A percentile compares a stretch with the other conserved stretches of the same genome.
Conservation (phyloP, 306 rosid genomes). For the Hippophae rhamnoides region DNA sequence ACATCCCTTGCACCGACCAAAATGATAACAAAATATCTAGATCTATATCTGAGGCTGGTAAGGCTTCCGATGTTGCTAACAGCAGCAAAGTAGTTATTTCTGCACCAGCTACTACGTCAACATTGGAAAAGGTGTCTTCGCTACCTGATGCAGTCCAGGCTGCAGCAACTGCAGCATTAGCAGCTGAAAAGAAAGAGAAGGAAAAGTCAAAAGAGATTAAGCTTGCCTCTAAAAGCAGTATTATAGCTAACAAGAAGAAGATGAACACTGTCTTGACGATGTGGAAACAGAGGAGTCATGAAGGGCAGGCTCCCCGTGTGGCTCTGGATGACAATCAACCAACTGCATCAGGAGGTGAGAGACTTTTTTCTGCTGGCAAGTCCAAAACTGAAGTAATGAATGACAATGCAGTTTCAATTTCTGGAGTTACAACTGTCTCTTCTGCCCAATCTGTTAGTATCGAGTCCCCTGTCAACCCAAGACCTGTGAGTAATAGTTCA, state of each 20-base stretch:
- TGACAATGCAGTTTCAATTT: constrained; percentile 36
- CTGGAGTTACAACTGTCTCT: constrained; percentile 34
- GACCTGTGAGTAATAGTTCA: constrained; percentile 74
- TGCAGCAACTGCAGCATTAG: constrained; percentile 88
- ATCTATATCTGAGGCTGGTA: constrained; percentile 46
- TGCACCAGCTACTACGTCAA: constrained; percentile 78
- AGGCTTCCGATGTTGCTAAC: constrained; percentile 50
- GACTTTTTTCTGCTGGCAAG: constrained; percentile 31
- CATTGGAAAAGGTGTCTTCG: constrained; percentile 66
- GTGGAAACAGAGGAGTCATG: constrained; percentile 98
- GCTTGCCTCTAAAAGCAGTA: constrained; percentile 89
- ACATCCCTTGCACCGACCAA: constrained; percentile 79
- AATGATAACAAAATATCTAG: constrained; percentile 47
- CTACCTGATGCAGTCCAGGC: constrained; percentile 93
- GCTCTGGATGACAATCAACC: constrained; percentile 66
- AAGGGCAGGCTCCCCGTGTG: constrained; percentile 81
- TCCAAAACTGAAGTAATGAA: constrained; percentile 40
- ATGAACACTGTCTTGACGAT: constrained; percentile 87
- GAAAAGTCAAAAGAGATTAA: constrained; percentile 86
- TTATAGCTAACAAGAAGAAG: constrained; percentile 90
- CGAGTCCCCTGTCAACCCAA: constrained; percentile 58
- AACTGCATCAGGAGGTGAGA: constrained; percentile 48
- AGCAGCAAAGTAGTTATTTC: constrained; percentile 72
- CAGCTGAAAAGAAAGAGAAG: constrained; percentile 93
- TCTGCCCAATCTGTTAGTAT: constrained; percentile 30